Percentiles rank a stretch among this genome's conserved stretches.
Evolutionary conservation across 2,329 filamentous ascomycete genomes (phyloP).

Genomic region (Aspergillus flavus): DNA sequence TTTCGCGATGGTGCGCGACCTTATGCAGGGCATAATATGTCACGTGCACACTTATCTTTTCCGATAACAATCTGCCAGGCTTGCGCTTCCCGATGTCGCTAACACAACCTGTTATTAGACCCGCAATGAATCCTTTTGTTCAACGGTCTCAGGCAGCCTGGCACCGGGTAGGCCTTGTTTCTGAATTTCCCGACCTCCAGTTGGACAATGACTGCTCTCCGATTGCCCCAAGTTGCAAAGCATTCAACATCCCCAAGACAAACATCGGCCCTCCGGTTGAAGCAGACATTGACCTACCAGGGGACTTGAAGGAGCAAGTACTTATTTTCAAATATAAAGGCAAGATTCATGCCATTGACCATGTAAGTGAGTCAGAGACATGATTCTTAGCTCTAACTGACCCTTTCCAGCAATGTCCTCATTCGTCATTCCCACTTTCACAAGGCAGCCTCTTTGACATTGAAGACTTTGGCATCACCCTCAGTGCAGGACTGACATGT

Average conservation of each 20-base stretch:
- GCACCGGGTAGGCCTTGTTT: conserved; percentile 58
- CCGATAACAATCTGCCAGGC: background rate
- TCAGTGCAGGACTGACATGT: conserved; percentile 61
- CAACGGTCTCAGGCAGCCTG: conserved; percentile 42
- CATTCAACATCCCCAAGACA: conserved; percentile 54
- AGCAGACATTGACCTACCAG: conserved; percentile 37
- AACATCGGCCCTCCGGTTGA: conserved; percentile 35
- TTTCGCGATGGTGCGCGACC: background rate
- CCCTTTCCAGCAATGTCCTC: conserved; percentile 62
- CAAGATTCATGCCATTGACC: conserved; percentile 68
- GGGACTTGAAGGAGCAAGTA: conserved; percentile 60
- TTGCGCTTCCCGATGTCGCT: background rate
- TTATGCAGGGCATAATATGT: background rate
- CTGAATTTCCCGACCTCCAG: conserved; percentile 58
- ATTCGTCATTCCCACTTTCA: conserved; percentile 67
- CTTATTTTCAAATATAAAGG: conserved; percentile 66
- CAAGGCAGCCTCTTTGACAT: conserved; percentile 68
- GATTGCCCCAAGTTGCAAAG: conserved; percentile 61
- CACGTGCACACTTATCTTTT: background rate
- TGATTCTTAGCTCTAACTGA: conserved; percentile 1
- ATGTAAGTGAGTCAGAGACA: conserved; percentile 49
- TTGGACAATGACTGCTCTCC: conserved; percentile 40
- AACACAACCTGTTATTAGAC: background rate
- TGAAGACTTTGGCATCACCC: conserved; percentile 65
- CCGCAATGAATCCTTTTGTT: conserved; percentile 28